Evolutionary conservation across 192 early-diverging fungal species (phyloP).

Genomic region (Piromyces finnis): DNA sequence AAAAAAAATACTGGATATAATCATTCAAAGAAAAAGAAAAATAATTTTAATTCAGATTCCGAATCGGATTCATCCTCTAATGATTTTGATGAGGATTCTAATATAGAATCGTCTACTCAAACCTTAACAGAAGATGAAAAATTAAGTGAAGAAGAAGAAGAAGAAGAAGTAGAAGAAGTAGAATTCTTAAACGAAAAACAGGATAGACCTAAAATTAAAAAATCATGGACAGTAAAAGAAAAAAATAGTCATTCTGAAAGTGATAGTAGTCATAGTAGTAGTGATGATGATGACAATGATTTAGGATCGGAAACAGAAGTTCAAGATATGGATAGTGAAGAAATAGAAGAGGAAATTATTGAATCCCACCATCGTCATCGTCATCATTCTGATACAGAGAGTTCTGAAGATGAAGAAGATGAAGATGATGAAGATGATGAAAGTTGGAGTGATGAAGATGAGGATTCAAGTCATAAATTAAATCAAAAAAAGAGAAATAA

Average conservation of each 20-base stretch:
- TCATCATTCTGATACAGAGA: background rate
- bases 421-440: background rate
- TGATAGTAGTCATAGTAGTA: background rate
- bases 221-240: background rate
- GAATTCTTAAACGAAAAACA: background rate
- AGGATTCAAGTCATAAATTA: background rate
- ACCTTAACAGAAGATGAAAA: background rate
- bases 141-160: background rate
- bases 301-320: background rate
- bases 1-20: background rate
- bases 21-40: background rate
- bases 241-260: background rate
- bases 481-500: background rate
- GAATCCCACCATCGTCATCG: background rate
- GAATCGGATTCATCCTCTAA: background rate
- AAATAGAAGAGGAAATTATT: background rate
- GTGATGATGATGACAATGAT: background rate
- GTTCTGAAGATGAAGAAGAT: background rate
- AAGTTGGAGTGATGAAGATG: background rate
- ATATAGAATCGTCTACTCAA: background rate
- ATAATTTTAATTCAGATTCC: background rate
- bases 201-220: background rate
- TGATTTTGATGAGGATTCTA: background rate
- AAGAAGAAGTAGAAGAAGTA: background rate
- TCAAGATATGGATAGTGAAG: background rate